These are phyloP conservation scores for Penicillium fuscoglaucum DNA, from an alignment of 2,329 filamentous ascomycete species.

Conservation along the genomic window DNA sequence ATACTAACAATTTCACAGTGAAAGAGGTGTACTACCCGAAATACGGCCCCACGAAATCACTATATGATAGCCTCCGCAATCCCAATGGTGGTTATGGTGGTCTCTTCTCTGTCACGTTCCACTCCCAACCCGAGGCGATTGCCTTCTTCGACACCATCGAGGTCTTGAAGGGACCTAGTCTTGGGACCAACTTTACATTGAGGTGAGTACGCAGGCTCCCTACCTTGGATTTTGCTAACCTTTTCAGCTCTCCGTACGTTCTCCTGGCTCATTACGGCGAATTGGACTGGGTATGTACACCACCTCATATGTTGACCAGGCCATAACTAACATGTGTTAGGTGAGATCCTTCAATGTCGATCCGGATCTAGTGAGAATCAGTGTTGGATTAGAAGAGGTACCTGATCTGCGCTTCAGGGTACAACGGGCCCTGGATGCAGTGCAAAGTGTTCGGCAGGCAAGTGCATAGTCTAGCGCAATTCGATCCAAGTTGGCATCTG, in stretches of 20 bases:
- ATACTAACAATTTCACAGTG: slow-evolving; percentile 53
- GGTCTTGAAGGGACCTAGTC: slow-evolving; percentile 87
- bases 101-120: slow-evolving; percentile 80
- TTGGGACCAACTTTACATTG: slow-evolving; percentile 96
- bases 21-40: slow-evolving; percentile 87
- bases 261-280: slow-evolving; percentile 89
- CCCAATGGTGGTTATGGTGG: slow-evolving; percentile 83
- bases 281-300: slow-evolving; percentile 71
- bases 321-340: slow-evolving; percentile 35
- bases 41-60: slow-evolving; percentile 64
- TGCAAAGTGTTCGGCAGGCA: slow-evolving; percentile 29
- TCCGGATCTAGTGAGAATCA: slow-evolving; percentile 76
- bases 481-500: neutral
- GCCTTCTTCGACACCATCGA: slow-evolving; percentile 83
- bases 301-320: neutral
- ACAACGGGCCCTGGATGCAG: slow-evolving; percentile 65
- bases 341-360: slow-evolving; percentile 78
- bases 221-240: slow-evolving; percentile 14
- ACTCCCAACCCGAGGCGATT: slow-evolving; percentile 67
- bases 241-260: slow-evolving; percentile 76
- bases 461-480: slow-evolving; percentile 1
- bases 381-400: slow-evolving; percentile 83
- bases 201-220: slow-evolving; percentile 44
- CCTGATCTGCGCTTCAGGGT: slow-evolving; percentile 65
- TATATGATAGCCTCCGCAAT: slow-evolving; percentile 78